Evolutionary conservation across 2,329 filamentous ascomycete genomes (phyloP).

Genomic region (Aspergillus ruber): DNA sequence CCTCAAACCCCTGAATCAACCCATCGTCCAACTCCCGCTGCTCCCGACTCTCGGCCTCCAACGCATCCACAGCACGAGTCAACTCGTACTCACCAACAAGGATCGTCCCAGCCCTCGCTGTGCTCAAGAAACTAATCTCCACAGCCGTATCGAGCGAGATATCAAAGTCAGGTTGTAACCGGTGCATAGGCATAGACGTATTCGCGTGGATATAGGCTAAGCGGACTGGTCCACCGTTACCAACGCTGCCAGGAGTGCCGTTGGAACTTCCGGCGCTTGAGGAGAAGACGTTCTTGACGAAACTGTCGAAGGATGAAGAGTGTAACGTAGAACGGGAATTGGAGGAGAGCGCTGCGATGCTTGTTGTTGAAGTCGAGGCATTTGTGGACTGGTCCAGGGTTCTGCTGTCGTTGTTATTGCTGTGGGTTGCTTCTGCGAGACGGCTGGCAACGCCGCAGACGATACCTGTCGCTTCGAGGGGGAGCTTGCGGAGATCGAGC

Average conservation of each 20-base stretch:
- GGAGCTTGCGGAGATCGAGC: constrained; percentile 72
- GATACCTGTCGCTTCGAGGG: constrained; percentile 85
- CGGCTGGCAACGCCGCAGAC: constrained; percentile 87
- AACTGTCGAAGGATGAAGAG: constrained; percentile 10
- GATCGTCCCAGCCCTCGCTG: constrained; percentile 80
- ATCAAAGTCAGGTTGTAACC: constrained; percentile 27
- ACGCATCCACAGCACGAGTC: constrained; percentile 63
- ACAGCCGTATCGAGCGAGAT: constrained; percentile 38
- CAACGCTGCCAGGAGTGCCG: constrained; percentile 1
- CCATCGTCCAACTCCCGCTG: constrained; percentile 1
- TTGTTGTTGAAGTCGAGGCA: constrained; percentile 5
- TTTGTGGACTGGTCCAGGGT: background rate
- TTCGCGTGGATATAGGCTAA: constrained; percentile 7
- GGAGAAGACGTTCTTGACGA: constrained; percentile 7
- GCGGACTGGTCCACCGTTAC: constrained; percentile 2
- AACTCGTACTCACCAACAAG: constrained; percentile 73
- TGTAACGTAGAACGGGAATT: constrained; percentile 12
- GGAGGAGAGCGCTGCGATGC: constrained; percentile 7
- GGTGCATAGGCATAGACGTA: constrained; percentile 17
- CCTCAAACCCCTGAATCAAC: background rate
- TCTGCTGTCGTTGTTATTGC: constrained; percentile 28
- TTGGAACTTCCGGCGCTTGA: constrained; percentile 6
- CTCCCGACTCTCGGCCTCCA: constrained; percentile 42
- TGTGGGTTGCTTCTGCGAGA: constrained; percentile 65
- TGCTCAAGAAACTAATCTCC: constrained; percentile 87